Evolutionary conservation across 306 rosid genomes (phyloP).

Genomic region (Dryas drummondii): DNA sequence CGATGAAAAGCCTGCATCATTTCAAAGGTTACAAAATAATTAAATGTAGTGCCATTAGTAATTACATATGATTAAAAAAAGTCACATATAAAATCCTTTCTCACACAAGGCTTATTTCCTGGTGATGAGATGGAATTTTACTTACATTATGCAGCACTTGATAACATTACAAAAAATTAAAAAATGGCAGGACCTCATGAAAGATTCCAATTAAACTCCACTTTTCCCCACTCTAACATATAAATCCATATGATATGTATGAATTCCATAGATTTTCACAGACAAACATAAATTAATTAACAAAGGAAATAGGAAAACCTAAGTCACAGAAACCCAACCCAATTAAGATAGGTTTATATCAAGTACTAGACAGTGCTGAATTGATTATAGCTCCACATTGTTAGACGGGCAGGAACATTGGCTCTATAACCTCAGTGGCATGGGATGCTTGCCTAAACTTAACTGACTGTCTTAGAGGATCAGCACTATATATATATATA

Average conservation of each 20-base stretch:
- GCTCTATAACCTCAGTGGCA: neutral
- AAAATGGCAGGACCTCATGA: neutral
- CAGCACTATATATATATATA: neutral
- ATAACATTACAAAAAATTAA: neutral
- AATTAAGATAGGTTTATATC: neutral
- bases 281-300: neutral
- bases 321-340: neutral
- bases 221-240: neutral
- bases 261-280: neutral
- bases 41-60: conserved; percentile 17
- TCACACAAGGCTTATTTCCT: neutral
- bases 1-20: conserved; percentile 88
- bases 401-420: neutral
- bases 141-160: neutral
- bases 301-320: neutral
- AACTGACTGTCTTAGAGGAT: neutral
- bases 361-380: neutral
- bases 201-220: neutral
- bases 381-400: neutral
- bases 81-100: neutral
- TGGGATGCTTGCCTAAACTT: neutral
- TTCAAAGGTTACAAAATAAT: conserved; percentile 16
- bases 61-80: neutral
- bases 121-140: neutral
- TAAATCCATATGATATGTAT: neutral